Evolutionary conservation across 2,329 filamentous ascomycete genomes (phyloP), one percentile per base, ranked within the genome.

Genomic region (Fonsecaea monophora): DNA sequence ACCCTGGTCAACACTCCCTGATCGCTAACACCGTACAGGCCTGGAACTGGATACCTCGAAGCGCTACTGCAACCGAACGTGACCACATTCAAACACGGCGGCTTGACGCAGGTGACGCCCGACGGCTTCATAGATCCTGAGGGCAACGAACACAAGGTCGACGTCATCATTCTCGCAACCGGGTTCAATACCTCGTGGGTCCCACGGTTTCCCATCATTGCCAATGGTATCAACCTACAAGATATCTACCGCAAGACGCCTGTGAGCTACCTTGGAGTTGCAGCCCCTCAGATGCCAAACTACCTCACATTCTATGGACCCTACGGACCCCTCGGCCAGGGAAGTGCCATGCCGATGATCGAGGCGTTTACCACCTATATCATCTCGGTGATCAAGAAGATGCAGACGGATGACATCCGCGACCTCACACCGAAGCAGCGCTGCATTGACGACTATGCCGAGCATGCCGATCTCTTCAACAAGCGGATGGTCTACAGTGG

Each of bases 21-120:
- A 32, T 32, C 30, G 30, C 30, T 32, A 32, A 32, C 30, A 32
- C 30, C 30, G 30, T 32, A 32, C 25, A 60, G 57, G 70, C 73
- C 2, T 15, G 73, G 71, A 6, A 66, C 68, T 32, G 73, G 73
- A 1, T 70, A 63, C 50, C 60, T 70, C 5, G 68, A 70, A 48
- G 67, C 68, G 18, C 74, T 82, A 9, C 76, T 75, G 3, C 70
- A 80, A 59, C 74, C 77, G 6, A 85, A 86, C 57, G 81, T 85
- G 3, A 71, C 77, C 12, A 77, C 78, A 8, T 77, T 83, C 35
- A 77, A 77, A 32, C 77, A 78, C 35, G 74, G 71, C 5, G 12
- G 5, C 1, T 82, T 84, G 68, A 66, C 71, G 12, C 70, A 74
- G 48, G 71, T 84, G 55, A 76, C 75, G 0, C 68, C 71, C 0